A percentile compares a stretch with the other conserved stretches of the same genome.
Conservation (phyloP, 148 eudicot genomes). For the Chenopodium quinoa region DNA sequence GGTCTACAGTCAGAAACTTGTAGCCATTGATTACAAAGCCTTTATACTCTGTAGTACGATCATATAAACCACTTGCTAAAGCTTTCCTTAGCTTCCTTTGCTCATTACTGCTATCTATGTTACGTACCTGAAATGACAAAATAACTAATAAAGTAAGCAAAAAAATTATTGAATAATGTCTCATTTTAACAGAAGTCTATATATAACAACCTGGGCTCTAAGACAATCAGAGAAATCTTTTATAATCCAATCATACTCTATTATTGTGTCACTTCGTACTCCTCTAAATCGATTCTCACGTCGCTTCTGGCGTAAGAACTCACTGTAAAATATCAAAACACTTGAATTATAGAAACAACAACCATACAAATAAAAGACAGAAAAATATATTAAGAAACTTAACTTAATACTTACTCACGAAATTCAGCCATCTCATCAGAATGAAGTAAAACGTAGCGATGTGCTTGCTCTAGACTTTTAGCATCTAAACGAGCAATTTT, state of each 20-base stretch:
- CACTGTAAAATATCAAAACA: too few species aligned
- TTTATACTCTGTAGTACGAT: neutral
- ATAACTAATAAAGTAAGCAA: neutral
- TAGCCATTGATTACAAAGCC: slow-evolving; percentile 9
- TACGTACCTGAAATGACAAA: neutral
- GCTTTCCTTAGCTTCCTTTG: neutral
- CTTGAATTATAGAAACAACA: too few species aligned
- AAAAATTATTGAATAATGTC: too few species aligned
- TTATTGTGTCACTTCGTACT: too few species aligned
- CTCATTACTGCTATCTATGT: neutral
- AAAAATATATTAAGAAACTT: too few species aligned
- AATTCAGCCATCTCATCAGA: neutral
- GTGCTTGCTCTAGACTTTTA: slow-evolving; percentile 6
- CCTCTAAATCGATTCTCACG: too few species aligned
- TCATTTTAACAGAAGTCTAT: too few species aligned
- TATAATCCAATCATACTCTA: too few species aligned
- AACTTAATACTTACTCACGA: slow-evolving; percentile 1
- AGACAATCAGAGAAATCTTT: too few species aligned
- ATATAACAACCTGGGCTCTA: too few species aligned
- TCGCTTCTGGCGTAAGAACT: too few species aligned
- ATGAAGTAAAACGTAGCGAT: slow-evolving; percentile 20
- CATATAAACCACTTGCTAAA: neutral
- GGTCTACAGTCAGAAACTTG: slow-evolving; percentile 13
- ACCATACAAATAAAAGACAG: too few species aligned
- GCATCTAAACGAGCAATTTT: neutral